These are phyloP conservation scores for Akebia trifoliata DNA, from an alignment of 164 flowering plant genomes.

Conservation along the genomic window DNA sequence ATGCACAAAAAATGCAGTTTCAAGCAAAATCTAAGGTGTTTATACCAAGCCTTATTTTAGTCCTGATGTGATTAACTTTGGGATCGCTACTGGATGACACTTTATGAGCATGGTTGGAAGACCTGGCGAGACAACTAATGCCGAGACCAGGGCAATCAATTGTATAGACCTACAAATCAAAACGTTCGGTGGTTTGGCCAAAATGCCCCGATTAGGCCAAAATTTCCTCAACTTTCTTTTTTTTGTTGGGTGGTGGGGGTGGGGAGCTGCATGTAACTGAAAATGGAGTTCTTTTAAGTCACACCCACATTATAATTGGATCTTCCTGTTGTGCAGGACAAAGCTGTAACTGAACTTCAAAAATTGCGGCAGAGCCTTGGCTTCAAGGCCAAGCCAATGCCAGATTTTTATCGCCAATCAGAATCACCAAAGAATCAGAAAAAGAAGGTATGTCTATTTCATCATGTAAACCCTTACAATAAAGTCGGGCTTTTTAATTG, in stretches of 20 bases:
- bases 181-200: background rate
- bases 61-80: too few species aligned
- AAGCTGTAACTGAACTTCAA: slow-evolving; percentile 23
- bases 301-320: too few species aligned
- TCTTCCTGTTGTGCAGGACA: slow-evolving; percentile 33
- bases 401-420: slow-evolving; percentile 22
- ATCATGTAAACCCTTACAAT: background rate
- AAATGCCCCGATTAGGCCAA: background rate
- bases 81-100: background rate
- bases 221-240: background rate
- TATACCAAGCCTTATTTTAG: background rate
- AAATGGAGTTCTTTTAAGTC: too few species aligned
- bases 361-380: slow-evolving; percentile 27
- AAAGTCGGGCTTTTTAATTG: slow-evolving; percentile 4
- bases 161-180: background rate
- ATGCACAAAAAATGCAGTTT: slow-evolving; percentile 32
- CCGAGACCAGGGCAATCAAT: background rate
- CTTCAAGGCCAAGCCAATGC: slow-evolving; percentile 31
- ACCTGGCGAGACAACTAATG: background rate
- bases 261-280: too few species aligned
- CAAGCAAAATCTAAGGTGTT: slow-evolving; percentile 43
- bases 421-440: slow-evolving; percentile 22
- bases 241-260: too few species aligned
- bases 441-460: slow-evolving; percentile 33
- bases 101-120: background rate